Conservation (phyloP, 1,284 basidiomycete genomes). For the Hymenochaete sp. region DNA sequence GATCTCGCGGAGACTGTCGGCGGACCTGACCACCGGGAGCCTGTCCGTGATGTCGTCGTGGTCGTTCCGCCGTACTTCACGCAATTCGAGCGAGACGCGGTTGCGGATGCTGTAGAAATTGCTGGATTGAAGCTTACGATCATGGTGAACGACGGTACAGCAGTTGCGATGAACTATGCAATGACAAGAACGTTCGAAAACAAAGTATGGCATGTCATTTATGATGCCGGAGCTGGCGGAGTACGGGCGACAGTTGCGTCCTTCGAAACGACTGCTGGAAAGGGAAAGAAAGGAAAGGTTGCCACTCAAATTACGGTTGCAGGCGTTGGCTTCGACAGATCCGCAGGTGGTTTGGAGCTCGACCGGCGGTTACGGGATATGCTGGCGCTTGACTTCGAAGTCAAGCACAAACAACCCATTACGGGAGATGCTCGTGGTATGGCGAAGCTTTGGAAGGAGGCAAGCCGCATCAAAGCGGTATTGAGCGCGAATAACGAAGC, state of each 20-base stretch:
- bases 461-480: constrained; percentile 84
- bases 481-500: constrained; percentile 89
- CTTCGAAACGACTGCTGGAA: constrained; percentile 51
- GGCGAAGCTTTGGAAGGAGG: constrained; percentile 92
- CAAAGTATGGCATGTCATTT: constrained; percentile 86
- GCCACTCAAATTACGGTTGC: constrained; percentile 70
- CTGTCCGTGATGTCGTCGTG: constrained; percentile 73
- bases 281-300: constrained; percentile 42
- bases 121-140: constrained; percentile 79
- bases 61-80: constrained; percentile 85
- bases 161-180: constrained; percentile 90
- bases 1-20: constrained; percentile 77
- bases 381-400: constrained; percentile 69
- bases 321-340: constrained; percentile 76
- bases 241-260: constrained; percentile 82
- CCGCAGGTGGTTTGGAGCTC: constrained; percentile 74
- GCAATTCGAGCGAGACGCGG: constrained; percentile 80
- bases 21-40: constrained; percentile 41
- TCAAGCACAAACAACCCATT: constrained; percentile 55
- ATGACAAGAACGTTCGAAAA: constrained; percentile 83
- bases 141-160: constrained; percentile 89
- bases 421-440: constrained; percentile 76
- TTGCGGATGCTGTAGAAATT: constrained; percentile 86
- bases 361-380: constrained; percentile 81
- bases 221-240: constrained; percentile 86